Base-by-base conservation (phyloP, 2,329 filamentous ascomycete species). In the Ceratocystis lukuohia region DNA sequence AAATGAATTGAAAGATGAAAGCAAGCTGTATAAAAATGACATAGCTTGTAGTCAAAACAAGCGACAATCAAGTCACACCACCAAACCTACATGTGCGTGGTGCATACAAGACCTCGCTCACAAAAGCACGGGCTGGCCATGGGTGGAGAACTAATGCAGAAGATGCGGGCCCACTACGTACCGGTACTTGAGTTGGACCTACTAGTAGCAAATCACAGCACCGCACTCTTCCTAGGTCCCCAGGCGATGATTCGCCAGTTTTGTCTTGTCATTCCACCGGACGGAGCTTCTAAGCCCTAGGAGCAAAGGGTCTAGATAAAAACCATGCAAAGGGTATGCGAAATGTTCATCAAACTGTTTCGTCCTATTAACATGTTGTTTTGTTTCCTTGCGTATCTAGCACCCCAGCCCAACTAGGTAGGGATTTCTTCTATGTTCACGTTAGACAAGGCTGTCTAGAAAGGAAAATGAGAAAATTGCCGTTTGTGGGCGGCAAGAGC, bases 1-100 rank as follows among this genome's bases (percentile, higher is more conserved):
- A 53, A 5, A 4, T 17, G 12, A 37, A 8, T 7, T 20, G 3
- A 15, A 5, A n/a, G 25, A 59, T n/a, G 8, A 59, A 57, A 1
- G 28, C 25, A n/a, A 30, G 28, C 25, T n/a, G 37, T 41, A 10
- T 41, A 59, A 20, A 62, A 25, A 44, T 17, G 61, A 63, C 44
- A 45, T 48, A 63, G 61, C 61, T 63, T 63, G 61, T 63, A 63
- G 61, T 63, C 61, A 65, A 65, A 46, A 57, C 48, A 59, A 61
- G 15, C n/a, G n/a, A 44, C 45, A 30, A 46, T 53, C 62, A 67
- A 61, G 66, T 62, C 66, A 65, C 62, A 48, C 66, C 62, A 37
- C 56, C 62, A 67, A 57, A 65, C 33, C 22, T 50, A 57, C 64
- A 65, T 65, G 66, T 62, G 48, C 45, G 28, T 65, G 25, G 62